These are phyloP conservation scores for Aspergillus hancockii DNA, from an alignment of 495 filamentous ascomycete species.

Conservation along the genomic window DNA sequence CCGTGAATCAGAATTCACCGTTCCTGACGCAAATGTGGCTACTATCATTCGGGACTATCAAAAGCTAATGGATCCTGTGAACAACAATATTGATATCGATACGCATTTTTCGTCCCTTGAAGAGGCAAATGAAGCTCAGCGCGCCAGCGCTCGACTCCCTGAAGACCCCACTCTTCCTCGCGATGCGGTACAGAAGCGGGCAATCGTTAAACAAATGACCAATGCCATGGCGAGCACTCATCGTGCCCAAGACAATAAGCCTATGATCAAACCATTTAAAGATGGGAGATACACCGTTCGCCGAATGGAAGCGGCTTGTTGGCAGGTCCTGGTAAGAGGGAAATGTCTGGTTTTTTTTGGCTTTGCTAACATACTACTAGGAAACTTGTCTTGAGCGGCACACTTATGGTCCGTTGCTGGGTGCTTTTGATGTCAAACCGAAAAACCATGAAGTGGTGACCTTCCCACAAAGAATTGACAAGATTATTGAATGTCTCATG, in stretches of 20 bases:
- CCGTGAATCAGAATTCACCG: background rate
- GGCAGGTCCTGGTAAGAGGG: constrained; percentile 28
- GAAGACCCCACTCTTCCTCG: constrained; percentile 23
- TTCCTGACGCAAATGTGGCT: background rate
- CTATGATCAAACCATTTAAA: constrained; percentile 33
- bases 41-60: background rate
- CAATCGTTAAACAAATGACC: constrained; percentile 26
- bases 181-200: constrained; percentile 15
- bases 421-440: constrained; percentile 6
- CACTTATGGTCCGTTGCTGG: constrained; percentile 11
- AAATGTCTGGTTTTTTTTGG: background rate
- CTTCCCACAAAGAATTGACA: constrained; percentile 12
- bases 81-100: background rate
- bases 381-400: constrained; percentile 15
- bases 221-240: constrained; percentile 19
- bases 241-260: constrained; percentile 31
- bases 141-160: background rate
- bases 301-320: constrained; percentile 20
- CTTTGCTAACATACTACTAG: constrained; percentile 6
- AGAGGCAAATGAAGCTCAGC: constrained; percentile 8
- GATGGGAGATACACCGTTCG: constrained; percentile 15
- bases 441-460: background rate
- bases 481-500: constrained; percentile 9
- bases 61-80: constrained; percentile 7
- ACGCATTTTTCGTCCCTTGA: constrained; percentile 11